A percentile compares a stretch with the other conserved stretches of the same genome.
Conservation (phyloP, 805 yeast genomes). For the Lipomyces sp. region DNA sequence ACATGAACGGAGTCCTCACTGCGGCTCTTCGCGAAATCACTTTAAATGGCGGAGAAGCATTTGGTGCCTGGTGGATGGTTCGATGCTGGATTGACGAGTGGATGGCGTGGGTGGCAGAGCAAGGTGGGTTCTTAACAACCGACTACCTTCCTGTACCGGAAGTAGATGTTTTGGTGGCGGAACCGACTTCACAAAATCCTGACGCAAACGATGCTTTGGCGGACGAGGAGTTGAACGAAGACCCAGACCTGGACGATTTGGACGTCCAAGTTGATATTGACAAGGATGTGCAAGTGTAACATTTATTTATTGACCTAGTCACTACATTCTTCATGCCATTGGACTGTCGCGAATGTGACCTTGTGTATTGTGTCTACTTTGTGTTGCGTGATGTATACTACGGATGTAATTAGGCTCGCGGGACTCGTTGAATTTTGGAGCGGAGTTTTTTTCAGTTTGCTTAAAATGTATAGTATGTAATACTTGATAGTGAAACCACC, state of each 20-base stretch:
- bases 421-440: too few species aligned
- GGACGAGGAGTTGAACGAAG: background rate
- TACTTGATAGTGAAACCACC: too few species aligned
- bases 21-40: conserved; percentile 62
- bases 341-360: too few species aligned
- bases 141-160: conserved; percentile 13
- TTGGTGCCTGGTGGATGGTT: conserved; percentile 71
- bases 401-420: too few species aligned
- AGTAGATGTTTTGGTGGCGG: background rate
- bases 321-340: too few species aligned
- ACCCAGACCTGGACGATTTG: background rate
- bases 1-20: conserved; percentile 53
- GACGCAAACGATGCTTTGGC: background rate
- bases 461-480: too few species aligned
- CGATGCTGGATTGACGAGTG: conserved; percentile 76
- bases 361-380: too few species aligned
- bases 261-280: background rate
- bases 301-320: too few species aligned
- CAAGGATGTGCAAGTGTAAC: background rate
- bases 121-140: conserved; percentile 35
- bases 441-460: too few species aligned
- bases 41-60: conserved; percentile 54
- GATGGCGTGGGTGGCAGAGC: conserved; percentile 62
- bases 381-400: too few species aligned
- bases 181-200: too few species aligned